Base-by-base conservation (phyloP, 2,329 filamentous ascomycete species). In the Phaeosphaeriaceae sp. region DNA sequence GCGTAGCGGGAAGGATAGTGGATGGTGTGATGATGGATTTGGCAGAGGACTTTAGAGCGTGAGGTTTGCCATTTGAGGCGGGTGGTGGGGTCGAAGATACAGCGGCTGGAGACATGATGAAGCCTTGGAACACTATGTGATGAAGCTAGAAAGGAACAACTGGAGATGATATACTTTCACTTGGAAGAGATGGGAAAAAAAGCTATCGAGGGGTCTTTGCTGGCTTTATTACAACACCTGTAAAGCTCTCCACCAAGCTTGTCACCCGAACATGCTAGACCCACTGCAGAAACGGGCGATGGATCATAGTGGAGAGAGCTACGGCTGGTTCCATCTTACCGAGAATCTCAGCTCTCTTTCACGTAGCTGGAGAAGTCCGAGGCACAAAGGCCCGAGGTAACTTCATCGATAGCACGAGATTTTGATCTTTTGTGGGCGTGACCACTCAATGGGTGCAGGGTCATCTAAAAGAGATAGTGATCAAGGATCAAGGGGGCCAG, bases 31-130 rank as follows among this genome's bases (percentile, higher is more conserved):
- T 62, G 39, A 55, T 45, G 32, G 58, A 38, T 47, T 61, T 56
- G 15, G 56, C 48, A 8, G 63, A 60, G 3, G 62, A 56, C 20
- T 56, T 55, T 39, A 49, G 38, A 6, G 44, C 32, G 4, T n/a
- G n/a, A n/a, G 58, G 42, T 35, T 59, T 66, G 34, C 58, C 54
- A 45, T 58, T 67, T 8, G 58, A 43, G 21, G 63, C 43, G 8
- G 54, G 42, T 21, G 60, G 57, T 9, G 48, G 38, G 47, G 55
- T 46, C 16, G 52, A 58, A 18, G 53, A 51, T 36, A 69, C 56
- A 20, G 64, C 67, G 26, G 67, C 51, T 16, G 68, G 67, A 46
- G 68, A 66, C 68, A 71, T 71, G 33, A 15, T 45, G 29, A n/a
- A n/a, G 18, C 39, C 2, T 44, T 16, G 16, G 18, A n/a, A 7